Conservation (phyloP, 352 stramenopile genomes). For the Globisporangium takayamanum region DNA sequence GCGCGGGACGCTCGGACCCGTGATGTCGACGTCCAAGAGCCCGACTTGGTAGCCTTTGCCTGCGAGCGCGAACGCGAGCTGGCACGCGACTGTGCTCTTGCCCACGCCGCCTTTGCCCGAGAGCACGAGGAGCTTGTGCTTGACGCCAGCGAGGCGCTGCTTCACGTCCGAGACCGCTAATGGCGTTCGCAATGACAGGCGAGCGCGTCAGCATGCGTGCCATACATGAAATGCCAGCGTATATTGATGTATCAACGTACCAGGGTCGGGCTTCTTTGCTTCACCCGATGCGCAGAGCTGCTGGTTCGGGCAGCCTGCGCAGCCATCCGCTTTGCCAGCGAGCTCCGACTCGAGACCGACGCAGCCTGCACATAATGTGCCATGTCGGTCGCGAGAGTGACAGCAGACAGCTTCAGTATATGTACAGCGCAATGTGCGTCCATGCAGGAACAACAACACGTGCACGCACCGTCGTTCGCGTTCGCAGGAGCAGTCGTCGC, state of each 20-base stretch:
- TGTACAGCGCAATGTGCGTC: background rate
- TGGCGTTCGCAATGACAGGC: background rate
- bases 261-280: conserved; percentile 78
- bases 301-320: conserved; percentile 98
- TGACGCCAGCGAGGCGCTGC: conserved; percentile 72
- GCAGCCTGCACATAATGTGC: conserved; percentile 53
- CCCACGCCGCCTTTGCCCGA: conserved; percentile 99
- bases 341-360: conserved; percentile 92
- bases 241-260: conserved; percentile 10
- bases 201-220: background rate
- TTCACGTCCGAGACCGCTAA: conserved; percentile 85
- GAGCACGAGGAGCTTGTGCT: conserved; percentile 98
- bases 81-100: conserved; percentile 98
- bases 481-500: conserved; percentile 31
- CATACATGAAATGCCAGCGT: conserved; percentile 19
- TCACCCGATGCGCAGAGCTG: conserved; percentile 91
- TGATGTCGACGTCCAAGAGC: conserved; percentile 99
- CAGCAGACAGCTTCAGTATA: too few relatives aligned
- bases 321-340: conserved; percentile 93
- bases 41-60: conserved; percentile 93
- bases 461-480: conserved; percentile 49
- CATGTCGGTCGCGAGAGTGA: too few relatives aligned
- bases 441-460: background rate
- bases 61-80: conserved; percentile 96
- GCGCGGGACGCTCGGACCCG: conserved; percentile 95